Percentiles rank a stretch among this genome's conserved stretches.
Conservation (phyloP, 1,139 yeast species). For the Lodderomyces theae region DNA sequence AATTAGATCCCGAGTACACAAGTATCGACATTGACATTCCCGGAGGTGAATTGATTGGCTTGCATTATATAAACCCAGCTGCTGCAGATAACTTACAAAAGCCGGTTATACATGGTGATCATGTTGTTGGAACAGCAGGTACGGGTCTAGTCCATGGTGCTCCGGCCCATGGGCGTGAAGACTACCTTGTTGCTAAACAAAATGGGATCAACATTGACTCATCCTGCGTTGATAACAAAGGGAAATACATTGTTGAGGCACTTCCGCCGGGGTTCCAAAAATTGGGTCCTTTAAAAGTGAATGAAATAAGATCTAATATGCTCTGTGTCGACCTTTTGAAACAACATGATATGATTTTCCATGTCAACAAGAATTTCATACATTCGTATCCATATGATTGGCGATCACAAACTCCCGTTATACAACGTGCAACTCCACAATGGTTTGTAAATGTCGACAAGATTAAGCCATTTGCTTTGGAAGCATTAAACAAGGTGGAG, state of each 20-base stretch:
- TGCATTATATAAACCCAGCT: constrained; percentile 58
- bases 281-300: constrained; percentile 58
- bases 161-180: constrained; percentile 97
- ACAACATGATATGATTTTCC: constrained; percentile 45
- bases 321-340: constrained; percentile 38
- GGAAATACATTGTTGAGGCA: constrained; percentile 53
- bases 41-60: constrained; percentile 48
- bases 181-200: constrained; percentile 66
- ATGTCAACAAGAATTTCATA: constrained; percentile 47
- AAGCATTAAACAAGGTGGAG: constrained; percentile 57
- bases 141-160: constrained; percentile 97
- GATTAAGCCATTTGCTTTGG: constrained; percentile 61
- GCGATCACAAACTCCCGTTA: constrained; percentile 95
- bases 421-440: constrained; percentile 92
- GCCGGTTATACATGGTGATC: constrained; percentile 76
- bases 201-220: constrained; percentile 51
- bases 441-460: constrained; percentile 90
- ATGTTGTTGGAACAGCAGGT: constrained; percentile 80
- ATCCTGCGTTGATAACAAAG: constrained; percentile 78
- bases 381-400: constrained; percentile 97
- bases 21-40: constrained; percentile 13
- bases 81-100: constrained; percentile 31
- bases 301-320: constrained; percentile 52
- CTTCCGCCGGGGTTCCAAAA: constrained; percentile 41
- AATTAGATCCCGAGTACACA: constrained; percentile 31